These are phyloP conservation scores for Iberis amara DNA, from an alignment of 441 rosid species.

Conservation along the genomic window DNA sequence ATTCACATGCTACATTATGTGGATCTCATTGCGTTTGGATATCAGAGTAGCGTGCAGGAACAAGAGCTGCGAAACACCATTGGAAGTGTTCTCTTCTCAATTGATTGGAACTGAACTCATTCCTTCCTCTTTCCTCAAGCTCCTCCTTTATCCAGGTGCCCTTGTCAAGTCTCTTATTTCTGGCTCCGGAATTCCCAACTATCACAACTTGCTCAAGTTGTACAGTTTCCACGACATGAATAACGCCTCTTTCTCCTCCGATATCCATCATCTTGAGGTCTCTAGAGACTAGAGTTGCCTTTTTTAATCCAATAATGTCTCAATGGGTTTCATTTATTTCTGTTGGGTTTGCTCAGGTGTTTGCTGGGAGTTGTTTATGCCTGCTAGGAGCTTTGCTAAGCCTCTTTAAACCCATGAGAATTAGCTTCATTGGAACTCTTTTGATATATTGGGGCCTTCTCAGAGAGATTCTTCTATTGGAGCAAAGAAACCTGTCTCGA, in stretches of 20 bases:
- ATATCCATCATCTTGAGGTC: constrained; percentile 55
- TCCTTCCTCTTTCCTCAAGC: constrained; percentile 47
- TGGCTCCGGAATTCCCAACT: constrained; percentile 37
- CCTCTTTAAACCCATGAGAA: constrained; percentile 40
- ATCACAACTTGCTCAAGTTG: constrained; percentile 26
- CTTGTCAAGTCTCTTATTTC: constrained; percentile 38
- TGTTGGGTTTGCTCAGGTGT: constrained; percentile 37
- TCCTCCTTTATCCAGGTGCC: constrained; percentile 73
- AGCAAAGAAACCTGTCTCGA: constrained; percentile 1
- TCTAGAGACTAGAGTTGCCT: neutral
- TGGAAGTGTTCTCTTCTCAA: constrained; percentile 57
- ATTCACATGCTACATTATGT: no score
- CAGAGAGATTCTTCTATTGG: constrained; percentile 39
- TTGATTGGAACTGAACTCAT: constrained; percentile 47
- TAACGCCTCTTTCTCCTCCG: constrained; percentile 27
- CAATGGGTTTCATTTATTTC: neutral
- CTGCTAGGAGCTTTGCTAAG: constrained; percentile 62
- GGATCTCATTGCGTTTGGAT: neutral
- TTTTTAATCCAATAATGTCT: neutral
- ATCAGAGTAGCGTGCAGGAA: constrained; percentile 62
- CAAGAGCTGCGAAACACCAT: constrained; percentile 61
- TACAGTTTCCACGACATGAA: constrained; percentile 30
- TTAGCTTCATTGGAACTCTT: constrained; percentile 59
- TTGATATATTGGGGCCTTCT: constrained; percentile 58
- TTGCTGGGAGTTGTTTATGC: constrained; percentile 68